Base-by-base conservation (phyloP, 768 basidiomycete genomes). In the Pleurotus sapidus region DNA sequence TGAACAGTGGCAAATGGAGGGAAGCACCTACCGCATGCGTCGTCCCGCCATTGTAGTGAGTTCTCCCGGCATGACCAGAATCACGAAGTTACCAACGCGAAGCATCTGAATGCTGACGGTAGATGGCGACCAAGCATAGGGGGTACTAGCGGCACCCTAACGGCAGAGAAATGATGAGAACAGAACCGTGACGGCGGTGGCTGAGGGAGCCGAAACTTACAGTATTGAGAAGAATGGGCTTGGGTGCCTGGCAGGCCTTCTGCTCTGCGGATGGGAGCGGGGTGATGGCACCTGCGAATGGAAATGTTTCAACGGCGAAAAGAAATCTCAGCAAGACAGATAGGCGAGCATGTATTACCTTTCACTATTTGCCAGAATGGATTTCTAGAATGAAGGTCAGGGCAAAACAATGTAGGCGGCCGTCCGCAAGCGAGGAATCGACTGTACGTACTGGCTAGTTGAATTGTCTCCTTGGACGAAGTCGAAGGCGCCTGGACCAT, bases 311-410 rank as follows among this genome's bases (percentile, higher is more conserved):
- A 60, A 53, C 55, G 45, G 40, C 42, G 55, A 55, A 57, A 57
- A 15, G 42, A 20, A 17, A 27, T 55, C 59, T 50, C 15, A 6
- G n/a, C 54, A 54, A 58, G n/a, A 49, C 56, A 46, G 30, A 34
- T 34, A 34, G 3, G 11, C 30, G 30, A 34, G 30, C 11, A 34
- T 34, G 30, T 11, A 3, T 34, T 60, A 80, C 84, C 83, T 73
- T 91, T 93, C 50, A 92, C 87, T 27, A 90, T 64, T 60, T 91
- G 79, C 89, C 90, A 91, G 67, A 92, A 89, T 3, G 87, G 86
- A 67, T 92, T 91, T 65, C 86, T 87, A 34, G 61, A 46, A 24
- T 37, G 9, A 17, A 30, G 37, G n/a, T 20, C 15, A 25, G 8
- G 30, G 57, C 20, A 30, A 48, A 61, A 55, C 38, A 59, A 60